Base-by-base conservation (phyloP, 2,329 filamentous ascomycete species). In the Epichloe aotearoae region DNA sequence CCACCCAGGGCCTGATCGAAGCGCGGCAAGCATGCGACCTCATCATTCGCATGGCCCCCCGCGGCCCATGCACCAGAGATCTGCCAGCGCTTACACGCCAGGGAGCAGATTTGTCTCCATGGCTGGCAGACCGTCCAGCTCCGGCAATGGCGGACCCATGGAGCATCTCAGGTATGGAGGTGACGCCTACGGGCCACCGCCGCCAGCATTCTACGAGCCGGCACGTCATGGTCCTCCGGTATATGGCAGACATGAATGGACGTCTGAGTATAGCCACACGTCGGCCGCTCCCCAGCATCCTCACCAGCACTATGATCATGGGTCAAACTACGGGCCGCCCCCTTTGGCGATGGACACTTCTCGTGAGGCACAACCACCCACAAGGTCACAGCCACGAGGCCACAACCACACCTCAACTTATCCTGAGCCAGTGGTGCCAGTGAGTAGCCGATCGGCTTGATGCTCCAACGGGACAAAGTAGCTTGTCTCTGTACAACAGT, bases 31-130 rank as follows among this genome's bases (percentile, higher is more conserved):
- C 10, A 38, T 37, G 50, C 40, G 50, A 37, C n/a, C 38, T 52
- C 45, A 46, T 8, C 45, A 46, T 2, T 15, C 41, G 26, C 37
- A 20, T 23, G 46, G 46, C n/a, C 30, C 46, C 14, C 36, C 37
- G 17, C 58, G 56, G n/a, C 54, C 52, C 19, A 52, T 51, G 42
- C 60, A 61, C 45, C 56, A 59, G 49, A 54, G 58, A 19, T 60
- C 58, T 23, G 52, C 56, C 19, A 61, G 59, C 37, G 57, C 56
- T 4, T 58, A 53, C 40, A 54, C 54, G 2, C 53, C 54, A 6
- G 48, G 50, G 17, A 56, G 45, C 30, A 56, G 55, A 14, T 40
- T 50, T 37, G 40, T 41, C 15, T 47, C 48, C 4, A 44, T 53
- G 3, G 46, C 47, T 8, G 42, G 52, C n/a, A 54, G 58, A 3